Evolutionary conservation across 495 filamentous ascomycete genomes (phyloP).

Genomic region (Staphylotrichum tortipilum): DNA sequence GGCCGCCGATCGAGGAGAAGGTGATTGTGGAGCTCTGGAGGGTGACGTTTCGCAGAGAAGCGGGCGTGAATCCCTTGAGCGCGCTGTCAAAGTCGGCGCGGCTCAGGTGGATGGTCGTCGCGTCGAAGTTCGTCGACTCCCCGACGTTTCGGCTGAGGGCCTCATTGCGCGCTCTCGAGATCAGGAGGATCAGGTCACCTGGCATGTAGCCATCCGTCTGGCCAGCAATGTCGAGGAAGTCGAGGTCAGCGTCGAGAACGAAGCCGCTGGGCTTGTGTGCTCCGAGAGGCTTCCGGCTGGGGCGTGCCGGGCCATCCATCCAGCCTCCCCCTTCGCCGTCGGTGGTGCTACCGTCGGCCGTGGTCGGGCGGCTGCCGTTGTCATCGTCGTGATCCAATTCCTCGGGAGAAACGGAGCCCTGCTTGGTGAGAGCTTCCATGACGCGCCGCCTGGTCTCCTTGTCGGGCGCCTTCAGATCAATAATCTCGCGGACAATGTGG

Average conservation of each 20-base stretch:
- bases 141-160: conserved; percentile 70
- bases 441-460: conserved; percentile 82
- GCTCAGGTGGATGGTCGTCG: conserved; percentile 47
- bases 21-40: conserved; percentile 81
- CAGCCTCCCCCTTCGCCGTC: conserved; percentile 53
- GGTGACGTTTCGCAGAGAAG: conserved; percentile 86
- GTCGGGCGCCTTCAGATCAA: conserved; percentile 78
- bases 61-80: conserved; percentile 85
- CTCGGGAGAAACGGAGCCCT: conserved; percentile 35
- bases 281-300: conserved; percentile 7
- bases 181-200: conserved; percentile 77
- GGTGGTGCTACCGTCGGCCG: conserved; percentile 40
- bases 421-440: conserved; percentile 59
- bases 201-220: conserved; percentile 97
- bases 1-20: conserved; percentile 83
- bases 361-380: conserved; percentile 41
- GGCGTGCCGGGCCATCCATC: conserved; percentile 53
- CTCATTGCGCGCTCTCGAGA: conserved; percentile 82
- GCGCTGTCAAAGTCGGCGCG: conserved; percentile 72
- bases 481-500: conserved; percentile 72
- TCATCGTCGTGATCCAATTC: conserved; percentile 31
- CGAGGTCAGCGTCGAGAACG: conserved; percentile 61
- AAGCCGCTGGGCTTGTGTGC: conserved; percentile 52
- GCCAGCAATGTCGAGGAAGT: conserved; percentile 85
- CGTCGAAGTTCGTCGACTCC: conserved; percentile 21